Conservation (phyloP, 495 filamentous ascomycete genomes). For the Filosporella fistucella region DNA sequence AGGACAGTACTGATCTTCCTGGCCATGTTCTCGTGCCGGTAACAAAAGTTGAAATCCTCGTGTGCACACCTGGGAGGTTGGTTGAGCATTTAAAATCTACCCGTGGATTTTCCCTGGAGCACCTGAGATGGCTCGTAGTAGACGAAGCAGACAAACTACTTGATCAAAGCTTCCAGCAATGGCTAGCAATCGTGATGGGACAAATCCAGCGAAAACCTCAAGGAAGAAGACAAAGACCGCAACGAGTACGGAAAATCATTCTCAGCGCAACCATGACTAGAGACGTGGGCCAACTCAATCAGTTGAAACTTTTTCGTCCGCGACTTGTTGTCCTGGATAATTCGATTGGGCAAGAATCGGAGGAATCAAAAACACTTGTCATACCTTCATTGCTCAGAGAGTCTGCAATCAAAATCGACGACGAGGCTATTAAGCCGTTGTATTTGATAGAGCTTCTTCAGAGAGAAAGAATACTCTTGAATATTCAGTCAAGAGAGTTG, state of each 20-base stretch:
- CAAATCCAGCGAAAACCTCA: constrained; percentile 37
- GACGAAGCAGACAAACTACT: constrained; percentile 93
- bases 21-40: constrained; percentile 57
- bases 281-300: constrained; percentile 75
- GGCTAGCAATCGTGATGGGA: constrained; percentile 70
- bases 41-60: constrained; percentile 80
- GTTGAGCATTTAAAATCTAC: constrained; percentile 88
- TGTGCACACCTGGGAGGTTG: constrained; percentile 87
- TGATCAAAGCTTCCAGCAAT: constrained; percentile 89
- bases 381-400: constrained; percentile 71
- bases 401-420: constrained; percentile 66
- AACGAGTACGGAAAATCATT: constrained; percentile 60
- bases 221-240: constrained; percentile 25
- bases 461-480: constrained; percentile 21
- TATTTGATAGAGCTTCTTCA: constrained; percentile 65
- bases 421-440: constrained; percentile 77
- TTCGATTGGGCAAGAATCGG: constrained; percentile 32
- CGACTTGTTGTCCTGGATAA: constrained; percentile 68
- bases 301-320: constrained; percentile 67
- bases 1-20: constrained; percentile 34
- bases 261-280: constrained; percentile 92
- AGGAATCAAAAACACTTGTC: constrained; percentile 29
- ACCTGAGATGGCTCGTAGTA: constrained; percentile 81
- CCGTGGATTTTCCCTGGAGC: constrained; percentile 67
- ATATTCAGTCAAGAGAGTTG: constrained; percentile 29